A percentile compares a stretch with the other conserved stretches of the same genome.
These are phyloP conservation scores for Paramecium biaurelia DNA, from an alignment of 73 alveolate species.

Conservation along the genomic window DNA sequence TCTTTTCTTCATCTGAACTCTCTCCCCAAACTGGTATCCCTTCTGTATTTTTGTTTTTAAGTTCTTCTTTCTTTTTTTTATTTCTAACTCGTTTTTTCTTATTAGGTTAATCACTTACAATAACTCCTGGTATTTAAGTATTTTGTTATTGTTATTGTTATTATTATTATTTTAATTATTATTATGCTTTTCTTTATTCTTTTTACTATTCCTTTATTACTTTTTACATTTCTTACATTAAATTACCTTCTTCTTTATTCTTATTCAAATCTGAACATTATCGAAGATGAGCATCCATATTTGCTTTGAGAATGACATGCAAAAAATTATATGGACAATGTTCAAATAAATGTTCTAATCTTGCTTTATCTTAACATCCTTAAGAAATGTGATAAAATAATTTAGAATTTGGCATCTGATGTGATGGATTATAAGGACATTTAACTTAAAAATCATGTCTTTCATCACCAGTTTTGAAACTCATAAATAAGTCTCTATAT, in stretches of 20 bases:
- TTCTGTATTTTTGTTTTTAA: background rate
- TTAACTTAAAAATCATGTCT: constrained; percentile 4
- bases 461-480: constrained; percentile 10
- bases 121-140: background rate
- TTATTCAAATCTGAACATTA: background rate
- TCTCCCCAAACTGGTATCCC: background rate
- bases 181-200: background rate
- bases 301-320: background rate
- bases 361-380: constrained; percentile 35
- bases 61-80: background rate
- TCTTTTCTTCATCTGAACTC: background rate
- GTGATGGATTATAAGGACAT: constrained; percentile 41
- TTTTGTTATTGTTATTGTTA: background rate
- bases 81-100: background rate
- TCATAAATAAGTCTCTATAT: background rate
- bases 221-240: background rate
- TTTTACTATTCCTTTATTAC: background rate
- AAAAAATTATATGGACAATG: constrained; percentile 10
- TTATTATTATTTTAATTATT: background rate
- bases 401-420: constrained; percentile 24
- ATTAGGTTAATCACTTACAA: background rate
- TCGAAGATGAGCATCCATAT: background rate
- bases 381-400: background rate
- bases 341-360: background rate
- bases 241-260: background rate